Evolutionary conservation across 805 yeast genomes (phyloP), one percentile per base, ranked within the genome.

Genomic region (Cyberlindnera subsufficiens): DNA sequence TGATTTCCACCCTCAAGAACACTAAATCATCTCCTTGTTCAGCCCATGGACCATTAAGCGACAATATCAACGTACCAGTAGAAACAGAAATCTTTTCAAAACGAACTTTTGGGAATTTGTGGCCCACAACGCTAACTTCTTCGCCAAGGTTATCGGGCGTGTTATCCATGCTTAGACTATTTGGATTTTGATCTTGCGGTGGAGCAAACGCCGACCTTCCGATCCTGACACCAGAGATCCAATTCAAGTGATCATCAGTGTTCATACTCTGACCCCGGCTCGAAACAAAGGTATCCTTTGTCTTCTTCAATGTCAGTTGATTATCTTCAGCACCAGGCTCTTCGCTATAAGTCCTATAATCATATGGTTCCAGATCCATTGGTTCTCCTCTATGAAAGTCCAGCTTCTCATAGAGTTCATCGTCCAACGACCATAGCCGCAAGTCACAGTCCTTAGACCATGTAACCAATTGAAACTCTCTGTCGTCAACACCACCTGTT

Each of bases 141-240:
- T 90, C 96, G 6, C 96, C 96, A 20, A 91, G 63, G 55, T 87
- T 88, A 19, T 81, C 77, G 4, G 78, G 73, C 10, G 58, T 49
- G 16, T 64, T 68, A 18, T 65, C 67, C 39, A 66, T 61, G 1
- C 59, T 54, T n/a, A 19, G 30, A 35, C 63, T 66, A 29, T 71
- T 62, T 0, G 71, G 66, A 36, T 54, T 54, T 22, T 52, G 54
- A 27, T 54, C 59, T n/a, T 35, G 35, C 2, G 54, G 47, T 11
- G 57, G 55, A 1, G 58, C 54, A 39, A 56, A 57, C 8, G 60
- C 60, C 5, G 62, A 51, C 41, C 60, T 39, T 13, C 56, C 56
- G 56, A 91, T 77, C 44, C 89, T 71, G 7, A 91, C 95, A 40
- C 98, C 97, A 0, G 96, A 82, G 32, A 95, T 80, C 98, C 98